A percentile compares a stretch with the other conserved stretches of the same genome.
Evolutionary conservation across 2,329 filamentous ascomycete species (phyloP).

Genomic region (Paramyrothecium roridum): DNA sequence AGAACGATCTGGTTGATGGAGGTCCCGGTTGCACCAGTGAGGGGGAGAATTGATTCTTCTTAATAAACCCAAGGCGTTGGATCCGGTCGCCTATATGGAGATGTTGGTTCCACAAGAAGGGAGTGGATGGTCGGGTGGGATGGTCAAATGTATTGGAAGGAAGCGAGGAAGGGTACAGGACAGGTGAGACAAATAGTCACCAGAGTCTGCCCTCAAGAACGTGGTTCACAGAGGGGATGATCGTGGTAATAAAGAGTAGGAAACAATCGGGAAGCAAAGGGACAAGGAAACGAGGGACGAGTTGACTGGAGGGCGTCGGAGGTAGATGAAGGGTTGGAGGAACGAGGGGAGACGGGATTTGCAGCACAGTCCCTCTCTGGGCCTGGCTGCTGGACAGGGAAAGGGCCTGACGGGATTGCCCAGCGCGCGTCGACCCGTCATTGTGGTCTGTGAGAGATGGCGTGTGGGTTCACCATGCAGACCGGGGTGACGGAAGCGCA

Average conservation of each 20-base stretch:
- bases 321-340: slow-evolving; percentile 30
- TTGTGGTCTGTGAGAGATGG: slow-evolving; percentile 23
- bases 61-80: background rate
- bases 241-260: slow-evolving; percentile 10
- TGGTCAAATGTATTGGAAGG: background rate
- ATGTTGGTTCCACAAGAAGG: background rate
- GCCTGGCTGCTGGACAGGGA: background rate
- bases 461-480: slow-evolving; percentile 22
- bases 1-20: slow-evolving; percentile 14
- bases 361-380: slow-evolving; percentile 11
- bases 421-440: slow-evolving; percentile 23
- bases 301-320: slow-evolving; percentile 25
- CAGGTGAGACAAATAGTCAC: slow-evolving; percentile 28
- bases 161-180: slow-evolving; percentile 18
- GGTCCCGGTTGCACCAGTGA: slow-evolving; percentile 14
- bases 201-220: slow-evolving; percentile 28
- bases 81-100: background rate
- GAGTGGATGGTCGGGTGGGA: slow-evolving; percentile 10
- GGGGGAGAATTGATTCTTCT: slow-evolving; percentile 4
- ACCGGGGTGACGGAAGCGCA: slow-evolving; percentile 21
- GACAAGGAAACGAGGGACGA: slow-evolving; percentile 15
- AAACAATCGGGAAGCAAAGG: slow-evolving; percentile 18
- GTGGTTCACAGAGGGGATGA: slow-evolving; percentile 28
- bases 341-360: slow-evolving; percentile 14
- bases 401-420: slow-evolving; percentile 9